A percentile compares a stretch with the other conserved stretches of the same genome.
These are phyloP conservation scores for Xylaria sp. DNA, from an alignment of 2,329 filamentous ascomycete species.

Conservation along the genomic window DNA sequence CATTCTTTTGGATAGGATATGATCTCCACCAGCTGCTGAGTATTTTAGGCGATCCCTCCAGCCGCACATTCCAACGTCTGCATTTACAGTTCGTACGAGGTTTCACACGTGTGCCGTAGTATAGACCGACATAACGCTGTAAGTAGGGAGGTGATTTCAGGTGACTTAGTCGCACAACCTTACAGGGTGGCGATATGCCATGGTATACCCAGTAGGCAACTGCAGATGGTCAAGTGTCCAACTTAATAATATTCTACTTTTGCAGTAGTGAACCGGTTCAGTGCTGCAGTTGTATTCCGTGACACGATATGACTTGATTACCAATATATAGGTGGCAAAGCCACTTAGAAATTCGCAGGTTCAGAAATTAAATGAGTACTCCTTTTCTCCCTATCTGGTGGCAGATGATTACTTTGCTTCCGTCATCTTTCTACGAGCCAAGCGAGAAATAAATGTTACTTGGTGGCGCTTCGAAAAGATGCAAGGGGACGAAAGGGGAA, in stretches of 20 bases:
- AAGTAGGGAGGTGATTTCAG: neutral
- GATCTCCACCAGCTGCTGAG: neutral
- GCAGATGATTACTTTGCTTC: neutral
- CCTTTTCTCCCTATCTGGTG: no score
- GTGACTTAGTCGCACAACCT: no score
- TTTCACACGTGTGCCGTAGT: neutral
- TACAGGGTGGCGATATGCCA: no score
- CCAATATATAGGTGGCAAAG: no score
- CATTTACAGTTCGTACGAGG: neutral
- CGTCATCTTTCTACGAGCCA: neutral
- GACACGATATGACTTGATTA: no score
- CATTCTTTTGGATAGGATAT: neutral
- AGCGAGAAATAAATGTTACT: neutral
- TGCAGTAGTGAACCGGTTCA: no score
- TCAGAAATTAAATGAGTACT: no score
- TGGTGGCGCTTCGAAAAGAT: neutral
- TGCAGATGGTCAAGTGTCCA: no score
- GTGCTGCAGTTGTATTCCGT: no score
- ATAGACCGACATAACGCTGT: neutral
- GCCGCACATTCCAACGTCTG: neutral
- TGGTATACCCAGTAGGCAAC: no score
- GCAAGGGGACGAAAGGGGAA: neutral
- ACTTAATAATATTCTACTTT: no score
- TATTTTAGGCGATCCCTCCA: neutral
- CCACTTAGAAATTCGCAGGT: no score